These are phyloP conservation scores for Apiospora marii DNA, from an alignment of 2,329 filamentous ascomycete species.

Conservation along the genomic window DNA sequence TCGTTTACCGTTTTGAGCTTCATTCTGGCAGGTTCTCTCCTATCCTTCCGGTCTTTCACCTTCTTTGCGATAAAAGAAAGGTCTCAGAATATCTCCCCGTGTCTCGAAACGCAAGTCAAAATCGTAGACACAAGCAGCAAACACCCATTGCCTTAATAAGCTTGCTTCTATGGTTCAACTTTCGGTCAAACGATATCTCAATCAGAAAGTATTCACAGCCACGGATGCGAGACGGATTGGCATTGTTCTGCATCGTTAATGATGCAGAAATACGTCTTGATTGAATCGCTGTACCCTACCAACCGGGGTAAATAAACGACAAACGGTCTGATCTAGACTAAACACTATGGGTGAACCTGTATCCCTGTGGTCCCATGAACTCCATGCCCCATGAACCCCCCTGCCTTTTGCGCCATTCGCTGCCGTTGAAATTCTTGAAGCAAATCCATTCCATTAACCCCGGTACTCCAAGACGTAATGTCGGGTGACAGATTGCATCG, in stretches of 20 bases:
- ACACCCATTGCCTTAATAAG: neutral
- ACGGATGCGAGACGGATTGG: neutral
- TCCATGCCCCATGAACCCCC: neutral
- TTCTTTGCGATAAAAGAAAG: neutral
- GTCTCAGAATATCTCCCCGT: neutral
- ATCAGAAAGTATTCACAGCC: no score
- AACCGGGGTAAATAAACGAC: neutral
- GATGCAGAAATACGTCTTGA: neutral
- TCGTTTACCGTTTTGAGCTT: neutral
- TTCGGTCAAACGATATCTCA: neutral
- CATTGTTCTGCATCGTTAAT: neutral
- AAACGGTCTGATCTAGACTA: neutral
- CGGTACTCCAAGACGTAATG: conserved; percentile 78
- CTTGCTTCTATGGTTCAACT: neutral
- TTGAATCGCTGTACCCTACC: neutral
- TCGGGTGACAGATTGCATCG: conserved; percentile 77
- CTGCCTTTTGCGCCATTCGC: conserved; percentile 1
- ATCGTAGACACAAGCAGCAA: neutral
- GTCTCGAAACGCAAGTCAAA: neutral
- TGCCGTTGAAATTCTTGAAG: neutral
- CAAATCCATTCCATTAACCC: neutral
- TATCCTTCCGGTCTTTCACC: neutral
- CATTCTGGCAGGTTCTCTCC: neutral
- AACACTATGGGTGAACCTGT: neutral
- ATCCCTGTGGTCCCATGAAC: neutral